Percentiles rank a stretch among this genome's conserved stretches.
Evolutionary conservation across 345 rosid genomes (phyloP).

Genomic region (Hypericum perforatum): DNA sequence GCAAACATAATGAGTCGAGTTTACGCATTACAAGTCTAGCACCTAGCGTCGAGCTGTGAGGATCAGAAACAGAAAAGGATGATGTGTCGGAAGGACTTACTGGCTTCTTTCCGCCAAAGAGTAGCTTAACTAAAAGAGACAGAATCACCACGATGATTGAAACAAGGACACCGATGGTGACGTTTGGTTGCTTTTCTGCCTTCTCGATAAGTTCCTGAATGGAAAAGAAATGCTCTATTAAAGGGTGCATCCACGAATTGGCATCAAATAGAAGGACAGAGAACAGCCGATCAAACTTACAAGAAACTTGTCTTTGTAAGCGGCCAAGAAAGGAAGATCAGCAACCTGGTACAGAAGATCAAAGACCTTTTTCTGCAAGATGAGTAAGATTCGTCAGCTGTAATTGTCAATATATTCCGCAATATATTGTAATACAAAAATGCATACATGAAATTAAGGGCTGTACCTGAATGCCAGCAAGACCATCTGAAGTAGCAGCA

Average conservation of each 20-base stretch:
- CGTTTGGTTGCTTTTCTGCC: constrained; percentile 63
- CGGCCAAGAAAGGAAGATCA: constrained; percentile 56
- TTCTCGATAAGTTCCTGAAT: constrained; percentile 63
- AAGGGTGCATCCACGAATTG: not conserved
- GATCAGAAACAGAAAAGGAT: not conserved
- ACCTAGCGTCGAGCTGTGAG: not conserved
- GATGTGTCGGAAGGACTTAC: constrained; percentile 9
- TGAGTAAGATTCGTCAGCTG: not conserved
- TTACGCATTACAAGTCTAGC: not conserved
- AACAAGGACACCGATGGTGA: constrained; percentile 49
- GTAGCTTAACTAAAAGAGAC: constrained; percentile 36
- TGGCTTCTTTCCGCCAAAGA: constrained; percentile 71
- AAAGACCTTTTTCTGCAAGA: constrained; percentile 26
- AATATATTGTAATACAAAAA: not conserved
- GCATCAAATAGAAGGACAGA: not conserved
- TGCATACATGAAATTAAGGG: not conserved
- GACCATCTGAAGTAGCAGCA: constrained; percentile 38
- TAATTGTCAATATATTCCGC: not conserved
- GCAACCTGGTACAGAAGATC: constrained; percentile 63
- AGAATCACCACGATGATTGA: constrained; percentile 40
- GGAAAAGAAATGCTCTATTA: not conserved
- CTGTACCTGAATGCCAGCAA: constrained; percentile 37
- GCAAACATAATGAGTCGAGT: not conserved
- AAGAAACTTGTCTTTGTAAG: constrained; percentile 41
- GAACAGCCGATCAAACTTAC: constrained; percentile 25